A percentile compares a stretch with the other conserved stretches of the same genome.
These are phyloP conservation scores for Albugo candida DNA, from an alignment of 352 stramenopile genomes.

Conservation along the genomic window DNA sequence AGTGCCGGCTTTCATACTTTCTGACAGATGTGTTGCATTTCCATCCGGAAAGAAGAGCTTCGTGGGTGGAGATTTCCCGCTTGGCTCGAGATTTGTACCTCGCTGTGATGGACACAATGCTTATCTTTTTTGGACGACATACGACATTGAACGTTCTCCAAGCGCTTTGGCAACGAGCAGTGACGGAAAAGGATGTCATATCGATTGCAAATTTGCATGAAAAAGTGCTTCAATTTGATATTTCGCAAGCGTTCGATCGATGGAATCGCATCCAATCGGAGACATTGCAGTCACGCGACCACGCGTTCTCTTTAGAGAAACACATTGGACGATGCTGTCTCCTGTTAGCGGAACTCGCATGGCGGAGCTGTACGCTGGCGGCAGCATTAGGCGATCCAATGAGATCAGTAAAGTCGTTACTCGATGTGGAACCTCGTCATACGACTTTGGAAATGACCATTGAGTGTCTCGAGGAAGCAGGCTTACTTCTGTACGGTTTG, in stretches of 20 bases:
- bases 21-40: conserved; percentile 41
- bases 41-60: conserved; percentile 33
- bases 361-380: no score
- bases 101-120: conserved; percentile 33
- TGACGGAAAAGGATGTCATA: background rate
- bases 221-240: no score
- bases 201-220: background rate
- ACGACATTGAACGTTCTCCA: conserved; percentile 16
- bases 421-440: no score
- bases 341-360: no score
- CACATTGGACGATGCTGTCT: no score
- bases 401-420: no score
- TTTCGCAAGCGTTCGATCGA: no score
- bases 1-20: conserved; percentile 33
- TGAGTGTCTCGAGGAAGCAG: conserved; percentile 54
- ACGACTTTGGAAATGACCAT: conserved; percentile 4
- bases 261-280: no score
- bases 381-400: no score
- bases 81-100: conserved; percentile 57
- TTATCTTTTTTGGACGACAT: conserved; percentile 25
- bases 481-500: conserved; percentile 47
- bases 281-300: no score
- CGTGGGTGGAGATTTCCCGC: conserved; percentile 40
- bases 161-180: conserved; percentile 12
- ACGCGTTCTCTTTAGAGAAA: no score